Conservation (phyloP, 805 yeast species). For the Starmera amethionina region DNA sequence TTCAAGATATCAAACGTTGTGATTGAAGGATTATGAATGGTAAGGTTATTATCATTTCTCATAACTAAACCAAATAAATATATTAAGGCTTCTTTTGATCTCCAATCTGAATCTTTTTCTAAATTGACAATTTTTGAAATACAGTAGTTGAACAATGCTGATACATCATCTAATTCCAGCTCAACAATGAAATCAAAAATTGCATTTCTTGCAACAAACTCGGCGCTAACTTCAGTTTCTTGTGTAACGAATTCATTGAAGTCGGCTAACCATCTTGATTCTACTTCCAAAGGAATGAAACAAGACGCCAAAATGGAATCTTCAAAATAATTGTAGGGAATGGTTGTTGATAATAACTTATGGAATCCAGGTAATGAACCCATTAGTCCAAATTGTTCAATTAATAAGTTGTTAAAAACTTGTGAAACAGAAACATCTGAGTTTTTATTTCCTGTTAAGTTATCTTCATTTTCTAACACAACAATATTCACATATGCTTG, state of each 20-base stretch:
- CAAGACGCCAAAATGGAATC: conserved; percentile 9
- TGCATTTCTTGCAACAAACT: conserved; percentile 48
- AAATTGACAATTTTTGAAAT: not conserved
- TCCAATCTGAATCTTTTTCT: conserved; percentile 20
- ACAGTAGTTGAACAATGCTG: conserved; percentile 6
- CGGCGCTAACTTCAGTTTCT: conserved; percentile 59
- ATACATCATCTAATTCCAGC: conserved; percentile 31
- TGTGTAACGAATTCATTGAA: conserved; percentile 63
- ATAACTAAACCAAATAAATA: conserved; percentile 43
- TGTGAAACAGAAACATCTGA: conserved; percentile 7
- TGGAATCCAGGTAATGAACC: conserved; percentile 10
- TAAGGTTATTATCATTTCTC: conserved; percentile 29
- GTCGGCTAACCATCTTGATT: conserved; percentile 45
- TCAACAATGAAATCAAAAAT: conserved; percentile 47
- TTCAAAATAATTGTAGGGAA: conserved; percentile 7
- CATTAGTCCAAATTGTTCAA: conserved; percentile 25
- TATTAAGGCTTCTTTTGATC: conserved; percentile 39
- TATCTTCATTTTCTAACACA: conserved; percentile 6
- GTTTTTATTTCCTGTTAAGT: conserved; percentile 3
- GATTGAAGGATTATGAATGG: conserved; percentile 1
- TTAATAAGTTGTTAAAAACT: conserved; percentile 16
- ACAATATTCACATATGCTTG: conserved; percentile 5
- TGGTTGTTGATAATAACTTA: not conserved
- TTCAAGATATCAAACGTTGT: conserved; percentile 8
- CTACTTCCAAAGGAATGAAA: conserved; percentile 21